Evolutionary conservation across 1,139 yeast genomes (phyloP), one percentile per base, ranked within the genome.

Genomic region (Saccharomyces uvarum): DNA sequence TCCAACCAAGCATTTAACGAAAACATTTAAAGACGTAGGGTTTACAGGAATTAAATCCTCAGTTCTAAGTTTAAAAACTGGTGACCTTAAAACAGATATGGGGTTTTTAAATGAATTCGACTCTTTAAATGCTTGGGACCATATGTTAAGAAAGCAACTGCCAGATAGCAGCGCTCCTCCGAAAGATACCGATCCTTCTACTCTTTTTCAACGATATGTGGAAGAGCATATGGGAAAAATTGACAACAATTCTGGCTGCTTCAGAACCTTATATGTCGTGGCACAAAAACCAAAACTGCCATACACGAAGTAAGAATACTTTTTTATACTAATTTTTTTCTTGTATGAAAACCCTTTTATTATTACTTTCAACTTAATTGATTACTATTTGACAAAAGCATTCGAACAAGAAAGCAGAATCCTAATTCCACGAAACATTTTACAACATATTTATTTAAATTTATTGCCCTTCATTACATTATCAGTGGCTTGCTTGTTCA

Each of bases 71-170:
- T 53, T 67, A 24, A 64, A 63, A 48, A 54, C 63, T 5, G 71
- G 71, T 31, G 70, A 67, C 54, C 51, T 65, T 6, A 53, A 58
- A 13, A 61, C 61, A 14, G 63, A 65, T 7, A 65, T 68, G 66
- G 71, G 70, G 2, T 63, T 61, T 54, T 49, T 65, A 19, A 59
- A 63, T 56, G 71, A 68, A 54, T 59, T 66, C 38, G 52, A 61
- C 47, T 55, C 63, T 9, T 53, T 65, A 42, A 55, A 59, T 50
- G 54, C 57, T 32, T 64, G 60, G 54, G 69, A 65, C 55, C 53
- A 53, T 26, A 53, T 61, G 2, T 53, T 62, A n/a, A 61, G 64
- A 50, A 60, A 55, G 31, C 57, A 56, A 48, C 51, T 58, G 24
- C 56, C 59, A 7, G 61, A 60, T 29, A 55, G 60, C 8, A 54